Evolutionary conservation across 441 rosid genomes (phyloP).

Genomic region (Populus hybrid): DNA sequence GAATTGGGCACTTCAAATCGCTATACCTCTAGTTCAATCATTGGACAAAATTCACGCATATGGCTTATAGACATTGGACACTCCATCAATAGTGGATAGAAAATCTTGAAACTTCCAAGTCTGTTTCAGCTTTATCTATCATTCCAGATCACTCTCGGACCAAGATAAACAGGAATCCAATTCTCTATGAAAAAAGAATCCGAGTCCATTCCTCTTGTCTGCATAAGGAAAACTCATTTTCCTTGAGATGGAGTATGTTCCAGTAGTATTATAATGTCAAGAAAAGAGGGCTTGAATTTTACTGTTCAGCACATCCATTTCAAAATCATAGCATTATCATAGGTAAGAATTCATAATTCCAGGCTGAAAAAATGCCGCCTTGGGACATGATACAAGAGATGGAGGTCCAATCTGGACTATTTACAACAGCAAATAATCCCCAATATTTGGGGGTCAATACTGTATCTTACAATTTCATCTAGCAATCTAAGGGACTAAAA

Average conservation of each 20-base stretch:
- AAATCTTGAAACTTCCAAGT: no score
- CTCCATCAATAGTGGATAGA: no score
- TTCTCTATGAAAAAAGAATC: no score
- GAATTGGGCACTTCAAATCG: no score
- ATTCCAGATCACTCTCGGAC: no score
- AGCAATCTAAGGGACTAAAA: neutral
- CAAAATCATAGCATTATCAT: neutral
- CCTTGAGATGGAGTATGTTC: neutral
- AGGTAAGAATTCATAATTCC: neutral
- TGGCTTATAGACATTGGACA: no score
- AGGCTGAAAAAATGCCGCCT: conserved; percentile 39
- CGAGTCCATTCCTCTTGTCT: no score
- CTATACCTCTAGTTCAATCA: no score
- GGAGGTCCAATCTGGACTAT: neutral
- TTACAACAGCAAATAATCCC: conserved; percentile 16
- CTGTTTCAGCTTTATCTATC: no score
- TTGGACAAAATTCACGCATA: no score
- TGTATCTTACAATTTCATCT: neutral
- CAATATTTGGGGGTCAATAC: neutral
- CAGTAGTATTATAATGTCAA: neutral
- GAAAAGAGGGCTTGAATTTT: neutral
- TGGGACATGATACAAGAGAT: conserved; percentile 1
- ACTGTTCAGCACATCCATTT: no score
- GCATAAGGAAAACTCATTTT: neutral
- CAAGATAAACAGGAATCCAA: neutral